Percentiles rank a stretch among this genome's conserved stretches.
Conservation (phyloP, 148 eudicot genomes). For the Beta vulgaris region DNA sequence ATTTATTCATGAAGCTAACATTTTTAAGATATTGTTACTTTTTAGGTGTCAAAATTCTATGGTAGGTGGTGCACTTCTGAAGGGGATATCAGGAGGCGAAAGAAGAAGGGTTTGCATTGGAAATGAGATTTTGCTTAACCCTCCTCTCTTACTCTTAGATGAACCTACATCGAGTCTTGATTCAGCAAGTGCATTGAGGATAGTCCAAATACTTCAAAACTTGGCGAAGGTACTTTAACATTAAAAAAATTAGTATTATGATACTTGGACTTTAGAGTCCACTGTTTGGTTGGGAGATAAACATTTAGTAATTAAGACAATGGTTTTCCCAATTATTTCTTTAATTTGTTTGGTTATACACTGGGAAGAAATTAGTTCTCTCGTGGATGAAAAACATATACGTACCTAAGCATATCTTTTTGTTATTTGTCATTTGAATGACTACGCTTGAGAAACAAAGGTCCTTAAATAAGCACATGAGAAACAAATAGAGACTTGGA, state of each 20-base stretch:
- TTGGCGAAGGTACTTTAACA: slow-evolving; percentile 26
- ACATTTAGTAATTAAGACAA: too few species aligned
- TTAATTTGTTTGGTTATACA: too few species aligned
- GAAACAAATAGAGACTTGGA: too few species aligned
- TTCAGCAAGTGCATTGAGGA: slow-evolving; percentile 31
- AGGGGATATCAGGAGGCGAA: slow-evolving; percentile 41
- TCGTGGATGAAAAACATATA: too few species aligned
- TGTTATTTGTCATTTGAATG: too few species aligned
- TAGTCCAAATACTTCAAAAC: slow-evolving; percentile 27
- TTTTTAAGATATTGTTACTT: not conserved
- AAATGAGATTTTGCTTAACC: slow-evolving; percentile 34
- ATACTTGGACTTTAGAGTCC: too few species aligned
- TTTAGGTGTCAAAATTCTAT: slow-evolving; percentile 33
- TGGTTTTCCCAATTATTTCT: too few species aligned
- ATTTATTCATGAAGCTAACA: not conserved
- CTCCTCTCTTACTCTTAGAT: slow-evolving; percentile 33
- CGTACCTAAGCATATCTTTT: too few species aligned
- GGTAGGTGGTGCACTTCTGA: slow-evolving; percentile 26
- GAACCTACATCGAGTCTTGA: slow-evolving; percentile 39
- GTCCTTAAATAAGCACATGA: too few species aligned
- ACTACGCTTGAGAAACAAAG: too few species aligned
- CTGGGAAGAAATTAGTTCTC: too few species aligned
- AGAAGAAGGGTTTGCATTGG: slow-evolving; percentile 36
- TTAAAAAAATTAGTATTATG: not conserved
- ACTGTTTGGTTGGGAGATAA: too few species aligned